These are phyloP conservation scores for Byssoonygena ceratinophila DNA, from an alignment of 2,329 filamentous ascomycete genomes.

Conservation along the genomic window DNA sequence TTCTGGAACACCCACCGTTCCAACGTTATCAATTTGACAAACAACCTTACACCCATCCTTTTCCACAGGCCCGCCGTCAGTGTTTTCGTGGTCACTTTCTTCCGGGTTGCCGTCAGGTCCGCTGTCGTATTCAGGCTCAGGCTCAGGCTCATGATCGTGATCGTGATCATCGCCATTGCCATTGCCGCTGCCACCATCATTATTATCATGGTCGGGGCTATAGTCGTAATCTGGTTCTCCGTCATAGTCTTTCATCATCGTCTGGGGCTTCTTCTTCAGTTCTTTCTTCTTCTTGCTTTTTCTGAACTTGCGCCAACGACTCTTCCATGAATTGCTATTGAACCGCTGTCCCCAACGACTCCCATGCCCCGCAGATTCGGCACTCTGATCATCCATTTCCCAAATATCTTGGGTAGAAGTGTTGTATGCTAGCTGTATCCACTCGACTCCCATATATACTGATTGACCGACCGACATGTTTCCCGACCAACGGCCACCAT, in stretches of 20 bases:
- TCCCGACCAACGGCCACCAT: conserved; percentile 35
- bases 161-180: not conserved
- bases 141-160: not conserved
- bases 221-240: not conserved
- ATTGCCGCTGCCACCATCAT: not conserved
- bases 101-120: conserved; percentile 21
- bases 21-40: conserved; percentile 18
- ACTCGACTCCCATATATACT: conserved; percentile 33
- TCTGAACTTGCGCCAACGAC: not conserved
- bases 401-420: not conserved
- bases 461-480: conserved; percentile 31
- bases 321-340: not conserved
- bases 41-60: conserved; percentile 11
- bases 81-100: conserved; percentile 23
- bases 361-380: not conserved
- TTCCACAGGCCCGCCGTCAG: conserved; percentile 18
- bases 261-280: not conserved
- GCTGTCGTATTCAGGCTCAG: not conserved
- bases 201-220: not conserved
- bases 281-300: not conserved
- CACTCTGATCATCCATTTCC: not conserved
- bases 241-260: not conserved
- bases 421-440: conserved; percentile 36
- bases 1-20: conserved; percentile 15
- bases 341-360: conserved; percentile 6